Percentiles rank a stretch among this genome's conserved stretches.
Evolutionary conservation across 352 stramenopile species (phyloP).

Genomic region (Phytophthora kernoviae): DNA sequence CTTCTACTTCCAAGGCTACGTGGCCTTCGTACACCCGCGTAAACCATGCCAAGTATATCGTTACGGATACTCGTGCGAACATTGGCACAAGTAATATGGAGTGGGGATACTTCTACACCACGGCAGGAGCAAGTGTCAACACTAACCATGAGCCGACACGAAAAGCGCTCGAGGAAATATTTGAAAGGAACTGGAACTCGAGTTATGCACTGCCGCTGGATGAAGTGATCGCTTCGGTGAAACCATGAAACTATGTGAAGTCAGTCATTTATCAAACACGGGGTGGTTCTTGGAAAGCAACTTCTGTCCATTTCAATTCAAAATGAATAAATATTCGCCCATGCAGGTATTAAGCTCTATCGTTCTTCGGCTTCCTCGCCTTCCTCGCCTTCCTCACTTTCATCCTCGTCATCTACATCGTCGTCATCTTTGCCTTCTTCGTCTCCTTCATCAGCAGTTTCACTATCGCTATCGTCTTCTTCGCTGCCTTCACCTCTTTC

Average conservation of each 20-base stretch:
- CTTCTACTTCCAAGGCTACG: slow-evolving; percentile 18
- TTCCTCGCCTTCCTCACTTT: slow-evolving; percentile 4
- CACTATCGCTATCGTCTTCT: slow-evolving; percentile 4
- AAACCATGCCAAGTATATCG: slow-evolving; percentile 88
- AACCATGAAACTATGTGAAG: not conserved
- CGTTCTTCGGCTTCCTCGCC: slow-evolving; percentile 4
- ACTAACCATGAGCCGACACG: slow-evolving; percentile 69
- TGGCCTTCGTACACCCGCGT: slow-evolving; percentile 81
- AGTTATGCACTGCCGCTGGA: slow-evolving; percentile 51
- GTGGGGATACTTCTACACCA: slow-evolving; percentile 89
- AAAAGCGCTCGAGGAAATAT: slow-evolving; percentile 57
- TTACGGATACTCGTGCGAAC: slow-evolving; percentile 79
- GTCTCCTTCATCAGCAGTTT: slow-evolving; percentile 4
- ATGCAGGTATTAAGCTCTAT: slow-evolving; percentile 14
- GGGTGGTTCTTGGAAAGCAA: not conserved
- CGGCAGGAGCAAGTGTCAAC: slow-evolving; percentile 76
- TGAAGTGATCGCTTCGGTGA: slow-evolving; percentile 7
- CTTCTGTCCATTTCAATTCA: not conserved
- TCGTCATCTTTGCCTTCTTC: slow-evolving; percentile 7
- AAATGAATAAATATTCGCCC: slow-evolving; percentile 32
- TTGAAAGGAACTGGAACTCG: slow-evolving; percentile 84
- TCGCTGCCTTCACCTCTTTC: slow-evolving; percentile 10
- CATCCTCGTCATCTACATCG: slow-evolving; percentile 2
- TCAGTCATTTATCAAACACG: not conserved
- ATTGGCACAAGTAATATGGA: slow-evolving; percentile 89